A percentile compares a stretch with the other conserved stretches of the same genome.
Conservation (phyloP, 1,284 basidiomycete genomes). For the Puccinia polysora region DNA sequence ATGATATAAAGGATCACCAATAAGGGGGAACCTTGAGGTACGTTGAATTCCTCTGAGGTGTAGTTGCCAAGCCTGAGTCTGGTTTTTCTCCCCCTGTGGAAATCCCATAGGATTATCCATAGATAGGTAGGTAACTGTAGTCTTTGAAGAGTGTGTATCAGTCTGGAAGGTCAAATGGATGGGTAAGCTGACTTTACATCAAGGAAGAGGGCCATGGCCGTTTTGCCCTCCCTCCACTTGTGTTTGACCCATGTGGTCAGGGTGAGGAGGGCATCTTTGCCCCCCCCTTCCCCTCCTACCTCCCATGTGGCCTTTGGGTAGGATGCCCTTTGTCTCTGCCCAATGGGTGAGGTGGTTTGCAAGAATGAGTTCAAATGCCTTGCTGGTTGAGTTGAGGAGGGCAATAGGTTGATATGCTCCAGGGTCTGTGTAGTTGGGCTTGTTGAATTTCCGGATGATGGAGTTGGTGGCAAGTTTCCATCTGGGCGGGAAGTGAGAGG, state of each 20-base stretch:
- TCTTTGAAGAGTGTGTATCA: not conserved
- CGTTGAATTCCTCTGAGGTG: not conserved
- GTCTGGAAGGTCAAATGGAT: not conserved
- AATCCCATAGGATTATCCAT: not conserved
- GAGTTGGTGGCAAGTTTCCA: not conserved
- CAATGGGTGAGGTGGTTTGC: not conserved
- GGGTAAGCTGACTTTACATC: slow-evolving; percentile 20
- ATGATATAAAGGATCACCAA: not conserved
- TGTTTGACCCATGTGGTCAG: not conserved
- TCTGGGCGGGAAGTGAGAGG: not conserved
- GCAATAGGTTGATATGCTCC: slow-evolving; percentile 5
- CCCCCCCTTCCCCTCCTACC: not conserved
- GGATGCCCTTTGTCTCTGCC: not conserved
- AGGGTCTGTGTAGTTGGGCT: not conserved
- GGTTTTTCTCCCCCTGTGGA: not conserved
- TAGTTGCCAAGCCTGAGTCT: not conserved
- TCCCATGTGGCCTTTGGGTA: not conserved
- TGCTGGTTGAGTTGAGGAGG: slow-evolving; percentile 1
- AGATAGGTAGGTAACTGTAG: not conserved
- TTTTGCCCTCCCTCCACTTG: slow-evolving; percentile 3
- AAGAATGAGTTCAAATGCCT: not conserved
- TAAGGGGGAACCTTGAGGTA: slow-evolving; percentile 13
- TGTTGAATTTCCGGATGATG: not conserved
- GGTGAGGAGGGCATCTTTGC: not conserved
- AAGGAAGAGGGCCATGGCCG: not conserved